A percentile compares a stretch with the other conserved stretches of the same genome.
phyloP scores from a whole-genome alignment of 2,329 filamentous ascomycete genomes.

The Fusarium praegraminearum region DNA sequence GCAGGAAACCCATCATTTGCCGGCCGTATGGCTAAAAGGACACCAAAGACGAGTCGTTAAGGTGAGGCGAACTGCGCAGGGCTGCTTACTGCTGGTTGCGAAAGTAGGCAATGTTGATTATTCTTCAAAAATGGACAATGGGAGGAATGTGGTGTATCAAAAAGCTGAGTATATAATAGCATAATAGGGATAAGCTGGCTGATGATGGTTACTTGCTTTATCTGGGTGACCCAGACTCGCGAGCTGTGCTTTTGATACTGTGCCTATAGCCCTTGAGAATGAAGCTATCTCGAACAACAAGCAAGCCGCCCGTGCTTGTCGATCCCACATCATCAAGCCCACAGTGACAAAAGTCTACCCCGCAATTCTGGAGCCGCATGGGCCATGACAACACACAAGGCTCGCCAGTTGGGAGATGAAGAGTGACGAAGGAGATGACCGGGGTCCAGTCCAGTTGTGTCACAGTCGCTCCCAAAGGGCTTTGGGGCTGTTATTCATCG shows the following conservation, averaged over 20 bases:
- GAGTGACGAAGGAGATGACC: constrained; percentile 10
- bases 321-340: constrained; percentile 24
- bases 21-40: constrained; percentile 31
- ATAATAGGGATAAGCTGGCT: neutral
- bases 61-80: neutral
- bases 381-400: constrained; percentile 29
- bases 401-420: constrained; percentile 16
- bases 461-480: constrained; percentile 5
- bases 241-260: neutral
- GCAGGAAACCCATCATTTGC: constrained; percentile 34
- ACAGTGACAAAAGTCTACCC: constrained; percentile 35
- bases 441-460: constrained; percentile 13
- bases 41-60: neutral
- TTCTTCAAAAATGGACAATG: neutral
- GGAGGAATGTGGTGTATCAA: neutral
- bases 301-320: constrained; percentile 6
- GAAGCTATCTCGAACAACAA: constrained; percentile 36
- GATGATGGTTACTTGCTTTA: neutral
- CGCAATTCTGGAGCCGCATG: constrained; percentile 40
- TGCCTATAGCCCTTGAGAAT: neutral
- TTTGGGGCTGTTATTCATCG: neutral
- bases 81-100: neutral
- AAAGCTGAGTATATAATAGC: neutral
- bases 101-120: constrained; percentile 1
- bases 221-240: too few species aligned